Evolutionary conservation across 345 rosid genomes (phyloP).

Genomic region (Melaleuca quinquenervia): DNA sequence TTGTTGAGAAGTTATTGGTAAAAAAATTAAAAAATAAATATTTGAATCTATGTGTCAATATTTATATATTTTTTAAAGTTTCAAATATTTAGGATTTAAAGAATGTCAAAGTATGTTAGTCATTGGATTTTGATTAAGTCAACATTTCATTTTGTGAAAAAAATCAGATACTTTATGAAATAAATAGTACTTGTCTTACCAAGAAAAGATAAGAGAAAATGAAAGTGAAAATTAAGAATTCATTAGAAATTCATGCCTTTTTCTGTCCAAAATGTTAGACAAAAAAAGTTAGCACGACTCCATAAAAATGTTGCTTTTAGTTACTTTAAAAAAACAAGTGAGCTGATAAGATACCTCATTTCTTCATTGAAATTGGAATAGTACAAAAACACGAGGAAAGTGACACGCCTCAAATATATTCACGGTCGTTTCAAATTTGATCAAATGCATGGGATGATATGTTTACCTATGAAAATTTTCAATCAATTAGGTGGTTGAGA

Average conservation of each 20-base stretch:
- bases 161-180: background rate
- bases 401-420: background rate
- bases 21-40: background rate
- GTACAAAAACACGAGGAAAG: background rate
- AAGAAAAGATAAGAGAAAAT: background rate
- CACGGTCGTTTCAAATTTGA: background rate
- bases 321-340: background rate
- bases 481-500: background rate
- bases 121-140: background rate
- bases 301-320: background rate
- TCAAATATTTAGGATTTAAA: background rate
- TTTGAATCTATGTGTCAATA: background rate
- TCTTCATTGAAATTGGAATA: background rate
- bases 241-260: background rate
- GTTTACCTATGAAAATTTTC: background rate
- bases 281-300: background rate
- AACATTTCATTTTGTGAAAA: background rate
- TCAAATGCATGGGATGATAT: background rate
- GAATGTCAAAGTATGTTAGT: background rate
- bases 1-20: background rate
- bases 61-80: background rate
- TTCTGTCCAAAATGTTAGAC: background rate
- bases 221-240: background rate
- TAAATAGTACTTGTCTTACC: background rate
- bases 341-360: background rate